These are phyloP conservation scores for Xerocomus amazonicus DNA, from an alignment of 1,284 basidiomycete species.

Conservation along the genomic window DNA sequence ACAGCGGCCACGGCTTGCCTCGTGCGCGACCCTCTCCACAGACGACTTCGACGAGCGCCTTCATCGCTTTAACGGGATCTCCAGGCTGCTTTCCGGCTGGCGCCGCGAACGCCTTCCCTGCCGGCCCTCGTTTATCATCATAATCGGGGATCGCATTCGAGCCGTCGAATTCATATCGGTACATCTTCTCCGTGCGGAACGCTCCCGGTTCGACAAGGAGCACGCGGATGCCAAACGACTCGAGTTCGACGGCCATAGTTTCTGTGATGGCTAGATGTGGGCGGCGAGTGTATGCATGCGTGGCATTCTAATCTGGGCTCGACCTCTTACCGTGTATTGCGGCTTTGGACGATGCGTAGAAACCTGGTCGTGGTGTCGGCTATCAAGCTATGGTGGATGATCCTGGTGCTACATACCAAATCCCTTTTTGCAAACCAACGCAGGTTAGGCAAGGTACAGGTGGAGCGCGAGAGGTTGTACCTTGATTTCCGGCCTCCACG, in stretches of 20 bases:
- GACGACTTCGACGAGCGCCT: slow-evolving; percentile 43
- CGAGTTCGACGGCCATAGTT: slow-evolving; percentile 48
- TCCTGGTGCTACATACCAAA: not conserved
- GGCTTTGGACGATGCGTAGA: slow-evolving; percentile 55
- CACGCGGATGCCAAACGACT: slow-evolving; percentile 49
- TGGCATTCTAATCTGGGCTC: no score
- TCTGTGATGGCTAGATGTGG: slow-evolving; percentile 39
- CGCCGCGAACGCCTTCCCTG: slow-evolving; percentile 25
- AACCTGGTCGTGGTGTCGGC: slow-evolving; percentile 28
- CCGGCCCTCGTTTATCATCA: slow-evolving; percentile 36
- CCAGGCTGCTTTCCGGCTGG: slow-evolving; percentile 41
- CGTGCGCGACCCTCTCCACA: slow-evolving; percentile 46
- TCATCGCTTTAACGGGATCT: slow-evolving; percentile 52
- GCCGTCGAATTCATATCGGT: slow-evolving; percentile 11
- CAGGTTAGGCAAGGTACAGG: not conserved
- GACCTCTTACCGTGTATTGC: slow-evolving; percentile 44
- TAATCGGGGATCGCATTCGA: slow-evolving; percentile 42
- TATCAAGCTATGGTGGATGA: not conserved
- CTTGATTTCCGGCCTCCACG: slow-evolving; percentile 48
- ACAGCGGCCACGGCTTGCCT: slow-evolving; percentile 44
- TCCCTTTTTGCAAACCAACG: not conserved
- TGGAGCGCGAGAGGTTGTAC: slow-evolving; percentile 28
- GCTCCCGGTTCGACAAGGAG: slow-evolving; percentile 51
- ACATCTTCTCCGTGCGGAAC: slow-evolving; percentile 49
- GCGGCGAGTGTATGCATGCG: not conserved